phyloP scores from a whole-genome alignment of 768 basidiomycete species.

The Auriculariales sp. region DNA sequence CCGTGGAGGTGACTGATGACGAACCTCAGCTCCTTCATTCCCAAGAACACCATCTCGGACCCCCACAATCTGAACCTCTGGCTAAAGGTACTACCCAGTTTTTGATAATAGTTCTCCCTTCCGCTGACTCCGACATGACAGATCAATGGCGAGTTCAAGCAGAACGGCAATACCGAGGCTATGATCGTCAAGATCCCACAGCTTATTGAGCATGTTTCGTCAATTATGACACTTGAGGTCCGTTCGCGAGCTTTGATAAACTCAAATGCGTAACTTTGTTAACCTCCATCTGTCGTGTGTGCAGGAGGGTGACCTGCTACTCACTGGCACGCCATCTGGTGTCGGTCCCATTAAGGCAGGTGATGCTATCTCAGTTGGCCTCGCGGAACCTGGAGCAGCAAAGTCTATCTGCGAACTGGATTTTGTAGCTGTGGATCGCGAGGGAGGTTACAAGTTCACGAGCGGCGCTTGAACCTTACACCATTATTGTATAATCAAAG shows the following conservation, averaged over 20 bases:
- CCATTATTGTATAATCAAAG: too few relatives aligned
- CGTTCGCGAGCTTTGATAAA: constrained; percentile 8
- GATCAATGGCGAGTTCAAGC: constrained; percentile 76
- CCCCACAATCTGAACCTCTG: constrained; percentile 63
- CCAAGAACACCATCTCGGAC: constrained; percentile 51
- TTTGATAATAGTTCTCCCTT: not conserved
- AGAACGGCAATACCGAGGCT: constrained; percentile 70
- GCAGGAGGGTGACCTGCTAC: constrained; percentile 81
- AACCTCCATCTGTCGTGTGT: not conserved
- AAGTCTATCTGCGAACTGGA: constrained; percentile 45
- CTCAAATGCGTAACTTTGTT: not conserved
- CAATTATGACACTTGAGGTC: constrained; percentile 95
- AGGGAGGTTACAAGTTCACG: constrained; percentile 52
- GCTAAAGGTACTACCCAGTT: constrained; percentile 42
- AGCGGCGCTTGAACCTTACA: not conserved
- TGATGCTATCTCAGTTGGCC: constrained; percentile 62
- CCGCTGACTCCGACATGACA: constrained; percentile 17
- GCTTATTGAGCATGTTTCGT: constrained; percentile 80
- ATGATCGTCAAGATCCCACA: constrained; percentile 90
- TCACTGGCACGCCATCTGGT: constrained; percentile 87
- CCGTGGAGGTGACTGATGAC: not conserved
- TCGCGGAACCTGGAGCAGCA: constrained; percentile 38
- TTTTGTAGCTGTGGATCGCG: constrained; percentile 50
- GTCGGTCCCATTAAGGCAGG: constrained; percentile 67
- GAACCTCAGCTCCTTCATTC: constrained; percentile 57